These are phyloP conservation scores for Ascobolus immersus DNA, from an alignment of 495 filamentous ascomycete species.

Conservation along the genomic window DNA sequence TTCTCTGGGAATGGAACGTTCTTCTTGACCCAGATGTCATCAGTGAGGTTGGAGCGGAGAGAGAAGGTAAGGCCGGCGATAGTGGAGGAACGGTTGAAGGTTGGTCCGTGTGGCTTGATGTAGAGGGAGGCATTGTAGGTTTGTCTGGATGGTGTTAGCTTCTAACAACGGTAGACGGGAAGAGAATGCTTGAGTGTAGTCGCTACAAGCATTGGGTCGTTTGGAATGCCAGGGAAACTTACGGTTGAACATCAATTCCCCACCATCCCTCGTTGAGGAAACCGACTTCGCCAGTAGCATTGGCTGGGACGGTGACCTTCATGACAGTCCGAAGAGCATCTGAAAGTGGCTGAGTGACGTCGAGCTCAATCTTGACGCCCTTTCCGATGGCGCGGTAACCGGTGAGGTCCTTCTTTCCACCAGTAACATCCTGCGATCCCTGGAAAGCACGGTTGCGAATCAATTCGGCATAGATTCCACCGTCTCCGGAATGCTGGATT, in stretches of 20 bases:
- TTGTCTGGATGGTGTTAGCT: slow-evolving; percentile 12
- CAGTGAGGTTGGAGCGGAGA: slow-evolving; percentile 23
- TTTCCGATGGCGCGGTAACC: slow-evolving; percentile 27
- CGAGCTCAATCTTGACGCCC: slow-evolving; percentile 25
- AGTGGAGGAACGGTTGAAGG: slow-evolving; percentile 16
- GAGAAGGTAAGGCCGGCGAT: slow-evolving; percentile 21
- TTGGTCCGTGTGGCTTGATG: slow-evolving; percentile 19
- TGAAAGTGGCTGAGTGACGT: slow-evolving; percentile 26
- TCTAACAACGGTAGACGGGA: neutral
- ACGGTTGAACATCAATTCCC: slow-evolving; percentile 30
- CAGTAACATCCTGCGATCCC: slow-evolving; percentile 10
- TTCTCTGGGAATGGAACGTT: slow-evolving; percentile 19
- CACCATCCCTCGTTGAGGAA: slow-evolving; percentile 35
- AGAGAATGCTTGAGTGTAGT: neutral
- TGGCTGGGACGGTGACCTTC: slow-evolving; percentile 23
- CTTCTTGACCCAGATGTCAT: slow-evolving; percentile 21
- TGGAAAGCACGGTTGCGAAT: slow-evolving; percentile 54
- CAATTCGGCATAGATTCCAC: slow-evolving; percentile 50
- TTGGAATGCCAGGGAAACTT: neutral
- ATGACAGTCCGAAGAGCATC: slow-evolving; percentile 32
- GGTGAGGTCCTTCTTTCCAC: slow-evolving; percentile 13
- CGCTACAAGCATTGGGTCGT: too few relatives aligned
- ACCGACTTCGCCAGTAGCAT: slow-evolving; percentile 22
- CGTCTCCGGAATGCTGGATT: slow-evolving; percentile 51
- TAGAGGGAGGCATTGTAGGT: slow-evolving; percentile 33